Evolutionary conservation across 2,329 filamentous ascomycete species (phyloP), one percentile per base, ranked within the genome.

Genomic region (Cladophialophora carrionii): DNA sequence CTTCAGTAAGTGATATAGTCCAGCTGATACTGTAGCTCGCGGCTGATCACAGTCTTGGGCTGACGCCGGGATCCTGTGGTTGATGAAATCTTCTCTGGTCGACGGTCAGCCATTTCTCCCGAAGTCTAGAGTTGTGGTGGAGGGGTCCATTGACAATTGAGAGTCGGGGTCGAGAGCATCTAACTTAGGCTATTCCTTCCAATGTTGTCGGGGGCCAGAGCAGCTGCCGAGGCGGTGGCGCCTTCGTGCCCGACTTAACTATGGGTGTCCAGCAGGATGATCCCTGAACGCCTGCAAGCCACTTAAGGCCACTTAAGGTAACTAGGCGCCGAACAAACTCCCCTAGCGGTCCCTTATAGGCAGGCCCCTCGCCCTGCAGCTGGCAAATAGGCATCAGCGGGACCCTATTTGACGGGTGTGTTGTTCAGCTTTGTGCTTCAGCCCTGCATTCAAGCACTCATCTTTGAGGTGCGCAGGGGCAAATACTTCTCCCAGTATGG

Each of bases 391-490:
- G 57, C 46, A 20, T 29, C 10, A 7, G 1, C 6, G 46, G n/a
- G 24, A 24, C 6, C 12, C 57, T 24, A 12, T 46, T 20, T 58
- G 46, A 14, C 43, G 2, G 31, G 31, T 6, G n/a, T 59, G 43
- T n/a, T 49, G 29, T 24, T 60, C 57, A 60, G 57, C 57, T 60
- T 37, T 37, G 7, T 29, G 37, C 37, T 62, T 62, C 60, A 57
- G 53, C 60, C 53, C 53, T 24, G 52, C 14, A 51, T 56, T 59
- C 12, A 17, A 32, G 29, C 32, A 37, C 43, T 41, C 56, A 48
- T 57, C 26, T 57, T 56, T 62, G 60, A 62, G 41, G 52, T 62
- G 60, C 52, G 14, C 41, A 62, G 41, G 60, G 53, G 52, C 34
- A 41, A 32, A 53, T 49, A 22, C 20, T 26, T 34, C 43, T 32